Conservation (phyloP, 371 early-diverging fungal genomes). For the Mucor racemosus region DNA sequence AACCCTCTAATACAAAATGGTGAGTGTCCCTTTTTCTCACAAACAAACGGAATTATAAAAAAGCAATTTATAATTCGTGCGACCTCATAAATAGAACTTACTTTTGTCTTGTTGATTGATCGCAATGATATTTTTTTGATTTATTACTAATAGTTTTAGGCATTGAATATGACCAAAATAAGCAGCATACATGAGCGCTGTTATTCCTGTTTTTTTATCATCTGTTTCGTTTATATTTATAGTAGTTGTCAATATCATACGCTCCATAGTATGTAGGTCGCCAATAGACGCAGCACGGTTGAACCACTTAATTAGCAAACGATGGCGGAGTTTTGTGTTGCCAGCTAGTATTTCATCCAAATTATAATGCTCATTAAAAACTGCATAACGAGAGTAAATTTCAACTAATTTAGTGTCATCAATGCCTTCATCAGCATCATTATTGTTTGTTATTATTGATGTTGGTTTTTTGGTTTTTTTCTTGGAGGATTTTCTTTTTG, state of each 20-base stretch:
- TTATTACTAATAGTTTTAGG: conserved; percentile 14
- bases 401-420: conserved; percentile 8
- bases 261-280: conserved; percentile 19
- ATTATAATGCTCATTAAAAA: conserved; percentile 1
- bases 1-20: conserved; percentile 66
- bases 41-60: conserved; percentile 6
- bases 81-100: conserved; percentile 12
- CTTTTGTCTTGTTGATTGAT: conserved; percentile 32
- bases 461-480: not conserved
- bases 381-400: conserved; percentile 7
- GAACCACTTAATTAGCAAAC: conserved; percentile 16
- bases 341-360: not conserved
- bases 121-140: not conserved
- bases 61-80: conserved; percentile 4
- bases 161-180: conserved; percentile 31
- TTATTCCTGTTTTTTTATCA: conserved; percentile 18
- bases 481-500: not conserved
- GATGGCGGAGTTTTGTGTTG: conserved; percentile 15
- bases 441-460: not conserved
- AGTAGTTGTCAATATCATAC: conserved; percentile 7
- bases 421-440: not conserved
- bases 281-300: conserved; percentile 34
- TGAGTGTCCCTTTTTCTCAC: conserved; percentile 13
- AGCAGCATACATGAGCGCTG: conserved; percentile 28
- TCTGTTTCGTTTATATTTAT: conserved; percentile 14